A percentile compares a stretch with the other conserved stretches of the same genome.
phyloP scores from a whole-genome alignment of 1,284 basidiomycete genomes.

The Schizophyllum amplum region DNA sequence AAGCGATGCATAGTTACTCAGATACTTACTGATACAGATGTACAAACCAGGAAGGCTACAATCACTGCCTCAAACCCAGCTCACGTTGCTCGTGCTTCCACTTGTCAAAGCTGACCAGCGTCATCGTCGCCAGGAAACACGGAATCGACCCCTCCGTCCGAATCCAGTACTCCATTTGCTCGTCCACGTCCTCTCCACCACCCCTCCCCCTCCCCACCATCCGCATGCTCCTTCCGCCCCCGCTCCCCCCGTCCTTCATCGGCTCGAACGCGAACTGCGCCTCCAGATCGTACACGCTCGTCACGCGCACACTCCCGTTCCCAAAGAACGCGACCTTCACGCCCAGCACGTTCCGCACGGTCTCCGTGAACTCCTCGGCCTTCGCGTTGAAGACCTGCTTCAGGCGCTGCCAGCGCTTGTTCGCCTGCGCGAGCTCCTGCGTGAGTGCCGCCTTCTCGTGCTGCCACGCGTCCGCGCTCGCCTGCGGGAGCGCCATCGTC shows the following conservation, averaged over 20 bases:
- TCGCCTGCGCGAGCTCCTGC: slow-evolving; percentile 56
- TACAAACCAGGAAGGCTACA: background rate
- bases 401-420: slow-evolving; percentile 67
- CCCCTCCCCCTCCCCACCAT: slow-evolving; percentile 62
- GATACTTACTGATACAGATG: background rate
- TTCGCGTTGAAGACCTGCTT: slow-evolving; percentile 70
- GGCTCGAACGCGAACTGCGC: slow-evolving; percentile 71
- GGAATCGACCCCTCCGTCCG: slow-evolving; percentile 66
- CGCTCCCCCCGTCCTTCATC: slow-evolving; percentile 16
- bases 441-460: slow-evolving; percentile 57
- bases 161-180: slow-evolving; percentile 67
- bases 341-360: slow-evolving; percentile 74
- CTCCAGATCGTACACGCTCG: slow-evolving; percentile 68
- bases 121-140: slow-evolving; percentile 68
- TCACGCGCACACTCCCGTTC: slow-evolving; percentile 77
- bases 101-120: slow-evolving; percentile 65
- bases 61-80: background rate
- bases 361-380: slow-evolving; percentile 73
- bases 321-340: slow-evolving; percentile 80
- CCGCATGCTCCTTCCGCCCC: slow-evolving; percentile 37
- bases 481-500: slow-evolving; percentile 41
- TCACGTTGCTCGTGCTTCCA: slow-evolving; percentile 27
- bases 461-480: slow-evolving; percentile 60
- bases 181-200: slow-evolving; percentile 57
- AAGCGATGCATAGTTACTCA: background rate